Percentiles rank a stretch among this genome's conserved stretches.
These are phyloP conservation scores for Phytophthora citrophthora DNA, from an alignment of 352 stramenopile species.

Conservation along the genomic window DNA sequence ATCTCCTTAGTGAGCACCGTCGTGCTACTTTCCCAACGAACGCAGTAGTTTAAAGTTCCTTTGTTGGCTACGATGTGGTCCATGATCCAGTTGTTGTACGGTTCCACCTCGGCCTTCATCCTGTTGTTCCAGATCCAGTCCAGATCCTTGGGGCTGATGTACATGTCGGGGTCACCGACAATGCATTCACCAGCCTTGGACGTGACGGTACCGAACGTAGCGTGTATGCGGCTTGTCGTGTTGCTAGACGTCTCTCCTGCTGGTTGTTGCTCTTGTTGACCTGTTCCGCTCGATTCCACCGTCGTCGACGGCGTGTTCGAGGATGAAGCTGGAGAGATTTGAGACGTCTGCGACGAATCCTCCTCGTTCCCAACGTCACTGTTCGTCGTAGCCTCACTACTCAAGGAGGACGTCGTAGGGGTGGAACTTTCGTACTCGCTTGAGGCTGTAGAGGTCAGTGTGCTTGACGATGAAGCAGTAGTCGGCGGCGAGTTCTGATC, in stretches of 20 bases:
- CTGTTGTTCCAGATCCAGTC: slow-evolving; percentile 36
- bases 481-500: neutral
- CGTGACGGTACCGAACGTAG: slow-evolving; percentile 31
- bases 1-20: slow-evolving; percentile 37
- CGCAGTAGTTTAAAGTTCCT: slow-evolving; percentile 45
- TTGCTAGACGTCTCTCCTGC: neutral
- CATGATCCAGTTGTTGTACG: slow-evolving; percentile 24
- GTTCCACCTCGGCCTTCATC: slow-evolving; percentile 1
- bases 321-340: slow-evolving; percentile 9
- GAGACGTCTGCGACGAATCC: neutral
- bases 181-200: slow-evolving; percentile 23
- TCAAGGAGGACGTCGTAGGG: neutral
- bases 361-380: slow-evolving; percentile 7
- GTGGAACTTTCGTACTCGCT: neutral
- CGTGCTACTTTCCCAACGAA: slow-evolving; percentile 43
- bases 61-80: slow-evolving; percentile 46
- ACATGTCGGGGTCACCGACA: slow-evolving; percentile 17
- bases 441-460: slow-evolving; percentile 7
- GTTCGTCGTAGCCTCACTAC: neutral
- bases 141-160: slow-evolving; percentile 21
- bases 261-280: neutral
- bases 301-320: slow-evolving; percentile 4
- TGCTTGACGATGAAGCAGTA: slow-evolving; percentile 4
- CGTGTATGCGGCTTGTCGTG: neutral
- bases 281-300: neutral